Evolutionary conservation across 768 basidiomycete species (phyloP), one percentile per base, ranked within the genome.

Genomic region (Trametes cubensis): DNA sequence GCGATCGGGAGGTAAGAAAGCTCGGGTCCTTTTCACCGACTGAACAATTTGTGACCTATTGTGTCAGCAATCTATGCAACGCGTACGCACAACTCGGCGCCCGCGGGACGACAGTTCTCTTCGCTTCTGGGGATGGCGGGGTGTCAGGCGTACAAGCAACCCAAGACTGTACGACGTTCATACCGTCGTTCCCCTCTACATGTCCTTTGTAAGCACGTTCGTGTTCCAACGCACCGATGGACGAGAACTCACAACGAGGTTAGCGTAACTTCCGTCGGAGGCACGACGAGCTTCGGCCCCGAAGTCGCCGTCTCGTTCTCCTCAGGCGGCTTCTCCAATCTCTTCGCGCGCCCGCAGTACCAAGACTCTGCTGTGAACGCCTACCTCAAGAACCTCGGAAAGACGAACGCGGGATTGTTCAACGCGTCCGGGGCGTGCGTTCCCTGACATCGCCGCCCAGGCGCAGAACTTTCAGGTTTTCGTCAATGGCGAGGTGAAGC

Each of bases 391-490:
- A 62, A 61, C 42, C 68, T 78, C 58, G 73, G 72, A 50, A 64
- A 54, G 58, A 69, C 69, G 3, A 68, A 71, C 64, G 45, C 52
- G 1, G 76, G 78, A 20, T 64, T 68, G 28, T 78, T 74, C 66
- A 72, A 69, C 62, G 46, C 46, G 46, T 71, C 59, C 69, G 79
- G n/a, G 79, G 39, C 80, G 81, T 47, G 80, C 68, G 3, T 83
- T 75, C 72, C 83, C 83, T 39, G 81, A 83, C 70, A 71, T 83
- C 46, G 70, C 79, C 38, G 79, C 82, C 4, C 69, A 72, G 57
- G 76, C 74, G 5, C 61, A 72, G 42, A 70, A 74, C 64, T 73
- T 74, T 56, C 77, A 88, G 38, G 76, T 75, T 64, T 57, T 68
- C 53, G 42, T 62, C 62, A 55, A 50, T 39, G 66, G 65, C n/a